Conservation (phyloP, 768 basidiomycete species). For the Mrakia hoshinonis region DNA sequence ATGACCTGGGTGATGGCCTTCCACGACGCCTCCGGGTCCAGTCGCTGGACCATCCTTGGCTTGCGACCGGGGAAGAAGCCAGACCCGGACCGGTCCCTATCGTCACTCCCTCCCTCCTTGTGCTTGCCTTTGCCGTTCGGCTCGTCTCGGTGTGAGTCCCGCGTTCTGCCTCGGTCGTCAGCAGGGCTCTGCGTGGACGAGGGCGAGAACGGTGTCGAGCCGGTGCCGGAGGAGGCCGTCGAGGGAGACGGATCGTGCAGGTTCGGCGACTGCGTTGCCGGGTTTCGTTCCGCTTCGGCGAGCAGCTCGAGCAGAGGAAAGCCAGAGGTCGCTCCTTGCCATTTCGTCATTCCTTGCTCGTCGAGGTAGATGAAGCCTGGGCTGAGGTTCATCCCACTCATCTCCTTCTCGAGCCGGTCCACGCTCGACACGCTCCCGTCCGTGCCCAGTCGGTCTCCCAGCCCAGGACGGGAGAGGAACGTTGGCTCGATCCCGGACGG, state of each 20-base stretch:
- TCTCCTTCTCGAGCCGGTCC: constrained; percentile 37
- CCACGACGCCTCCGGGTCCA: constrained; percentile 80
- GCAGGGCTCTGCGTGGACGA: constrained; percentile 31
- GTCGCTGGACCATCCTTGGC: constrained; percentile 59
- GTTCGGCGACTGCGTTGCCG: neutral
- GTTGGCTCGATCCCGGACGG: constrained; percentile 9
- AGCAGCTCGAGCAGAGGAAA: constrained; percentile 77
- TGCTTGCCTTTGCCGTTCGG: neutral
- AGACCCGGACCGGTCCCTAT: neutral
- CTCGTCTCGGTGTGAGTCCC: neutral
- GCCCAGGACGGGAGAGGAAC: constrained; percentile 12
- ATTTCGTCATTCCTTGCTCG: constrained; percentile 38
- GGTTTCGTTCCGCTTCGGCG: constrained; percentile 53
- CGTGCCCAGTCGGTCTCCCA: constrained; percentile 9
- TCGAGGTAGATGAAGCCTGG: constrained; percentile 41
- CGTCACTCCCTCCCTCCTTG: neutral
- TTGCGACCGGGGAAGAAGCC: constrained; percentile 70
- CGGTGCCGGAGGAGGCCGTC: constrained; percentile 1
- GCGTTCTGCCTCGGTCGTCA: constrained; percentile 1
- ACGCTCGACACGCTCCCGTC: constrained; percentile 30
- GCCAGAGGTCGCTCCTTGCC: constrained; percentile 73
- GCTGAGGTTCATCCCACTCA: constrained; percentile 40
- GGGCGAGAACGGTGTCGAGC: constrained; percentile 35
- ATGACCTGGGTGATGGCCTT: constrained; percentile 76
- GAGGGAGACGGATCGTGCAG: constrained; percentile 8